Evolutionary conservation across 1,139 yeast species (phyloP).

Genomic region (Taphrina deformans): DNA sequence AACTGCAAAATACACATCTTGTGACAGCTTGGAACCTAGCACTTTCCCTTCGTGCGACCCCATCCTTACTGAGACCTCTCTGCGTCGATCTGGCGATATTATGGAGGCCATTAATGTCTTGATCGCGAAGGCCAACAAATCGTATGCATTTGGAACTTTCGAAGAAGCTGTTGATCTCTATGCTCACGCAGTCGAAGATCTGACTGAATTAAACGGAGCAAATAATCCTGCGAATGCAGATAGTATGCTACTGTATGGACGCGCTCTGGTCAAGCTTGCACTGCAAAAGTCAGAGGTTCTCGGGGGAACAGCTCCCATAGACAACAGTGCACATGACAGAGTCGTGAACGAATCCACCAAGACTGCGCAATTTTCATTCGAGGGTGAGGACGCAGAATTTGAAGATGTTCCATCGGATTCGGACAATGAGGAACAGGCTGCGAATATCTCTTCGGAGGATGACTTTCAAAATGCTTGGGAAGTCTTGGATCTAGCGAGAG

Average conservation of each 20-base stretch:
- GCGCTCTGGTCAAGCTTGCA: constrained; percentile 75
- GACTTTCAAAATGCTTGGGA: constrained; percentile 92
- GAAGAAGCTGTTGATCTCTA: constrained; percentile 70
- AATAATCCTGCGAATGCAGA: constrained; percentile 59
- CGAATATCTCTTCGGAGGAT: constrained; percentile 56
- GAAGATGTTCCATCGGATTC: constrained; percentile 47
- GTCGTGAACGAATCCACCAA: neutral
- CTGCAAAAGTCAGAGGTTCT: constrained; percentile 75
- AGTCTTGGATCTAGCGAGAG: constrained; percentile 71
- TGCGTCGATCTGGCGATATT: no score
- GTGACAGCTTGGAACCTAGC: no score
- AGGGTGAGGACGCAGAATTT: constrained; percentile 46
- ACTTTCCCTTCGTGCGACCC: no score
- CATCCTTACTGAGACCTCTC: no score
- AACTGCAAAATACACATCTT: no score
- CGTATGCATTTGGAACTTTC: constrained; percentile 46
- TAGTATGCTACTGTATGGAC: constrained; percentile 72
- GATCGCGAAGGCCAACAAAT: constrained; percentile 32
- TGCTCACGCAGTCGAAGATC: constrained; percentile 70
- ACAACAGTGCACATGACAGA: neutral
- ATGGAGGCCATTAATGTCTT: constrained; percentile 16
- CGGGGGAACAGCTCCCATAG: constrained; percentile 48
- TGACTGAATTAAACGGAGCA: constrained; percentile 55
- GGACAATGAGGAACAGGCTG: constrained; percentile 46
- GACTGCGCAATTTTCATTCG: constrained; percentile 36